phyloP scores from a whole-genome alignment of 208 protist species.

The Naegleria fowleri region DNA sequence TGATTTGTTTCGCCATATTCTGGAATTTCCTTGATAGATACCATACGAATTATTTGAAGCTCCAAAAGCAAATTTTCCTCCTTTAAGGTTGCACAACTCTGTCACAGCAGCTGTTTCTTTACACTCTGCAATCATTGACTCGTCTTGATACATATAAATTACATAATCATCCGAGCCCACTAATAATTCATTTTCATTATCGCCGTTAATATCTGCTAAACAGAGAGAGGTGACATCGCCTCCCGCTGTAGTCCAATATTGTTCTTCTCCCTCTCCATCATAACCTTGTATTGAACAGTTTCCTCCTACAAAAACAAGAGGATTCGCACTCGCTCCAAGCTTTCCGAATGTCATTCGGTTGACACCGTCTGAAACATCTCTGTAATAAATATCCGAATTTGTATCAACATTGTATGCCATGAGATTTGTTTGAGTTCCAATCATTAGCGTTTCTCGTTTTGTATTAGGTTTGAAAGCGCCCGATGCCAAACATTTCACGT shows the following conservation, averaged over 20 bases:
- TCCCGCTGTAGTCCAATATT: constrained; percentile 85
- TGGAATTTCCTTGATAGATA: constrained; percentile 66
- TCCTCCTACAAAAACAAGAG: constrained; percentile 75
- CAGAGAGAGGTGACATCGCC: constrained; percentile 77
- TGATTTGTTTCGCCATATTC: constrained; percentile 75
- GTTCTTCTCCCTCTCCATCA: constrained; percentile 70
- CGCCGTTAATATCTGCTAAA: constrained; percentile 61
- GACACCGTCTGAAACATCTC: constrained; percentile 81
- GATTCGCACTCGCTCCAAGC: constrained; percentile 36
- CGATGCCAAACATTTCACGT: constrained; percentile 61
- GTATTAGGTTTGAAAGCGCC: constrained; percentile 20
- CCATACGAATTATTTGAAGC: constrained; percentile 83
- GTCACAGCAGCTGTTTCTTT: constrained; percentile 70
- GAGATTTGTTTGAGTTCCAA: constrained; percentile 73
- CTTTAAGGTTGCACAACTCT: constrained; percentile 40
- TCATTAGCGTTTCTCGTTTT: constrained; percentile 67
- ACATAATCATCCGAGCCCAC: constrained; percentile 84
- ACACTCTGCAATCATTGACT: constrained; percentile 67
- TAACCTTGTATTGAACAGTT: constrained; percentile 88
- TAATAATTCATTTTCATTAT: constrained; percentile 57
- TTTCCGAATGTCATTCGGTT: constrained; percentile 64
- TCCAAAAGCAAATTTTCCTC: constrained; percentile 71
- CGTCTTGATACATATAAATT: constrained; percentile 77
- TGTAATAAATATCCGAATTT: constrained; percentile 82
- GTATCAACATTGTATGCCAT: constrained; percentile 79